Base-by-base conservation (phyloP, 768 basidiomycete species). In the Stropharia rugosoannulata region DNA sequence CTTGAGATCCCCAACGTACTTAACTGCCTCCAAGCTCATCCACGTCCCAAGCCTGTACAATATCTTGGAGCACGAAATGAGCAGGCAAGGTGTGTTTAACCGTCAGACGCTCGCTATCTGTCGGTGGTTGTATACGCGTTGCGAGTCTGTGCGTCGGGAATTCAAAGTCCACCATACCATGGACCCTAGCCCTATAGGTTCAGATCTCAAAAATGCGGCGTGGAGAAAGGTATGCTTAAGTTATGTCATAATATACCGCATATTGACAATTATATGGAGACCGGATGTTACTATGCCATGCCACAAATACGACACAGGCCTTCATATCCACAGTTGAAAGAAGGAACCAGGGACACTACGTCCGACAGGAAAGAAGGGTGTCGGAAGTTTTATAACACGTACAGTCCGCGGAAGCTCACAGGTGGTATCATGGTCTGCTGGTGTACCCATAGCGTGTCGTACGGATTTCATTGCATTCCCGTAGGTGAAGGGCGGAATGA, bases 381-480 rank as follows among this genome's bases (percentile, higher is more conserved):
- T 19, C 35, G 50, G 2, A 56, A 56, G 27, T 49, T 51, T 41
- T 60, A 57, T 50, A 16, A 45, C 15, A 57, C 25, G 18, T 60
- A 60, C 16, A 46, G 55, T 2, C 39, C 51, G 19, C 1, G 4
- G 22, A 22, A 22, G 22, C 22, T 43, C 0, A 43, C 41, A 16
- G 41, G 41, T 3, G 41, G 41, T 10, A 43, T 43, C 4, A 43
- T 43, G 41, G 16, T 16, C 2, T 16, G 16, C 9, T 43, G 41
- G 41, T 43, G 41, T 11, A 43, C 41, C 11, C 41, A 43, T 16
- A 43, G 41, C 6, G n/a, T 43, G 3, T n/a, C 16, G 16, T 70
- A 69, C 56, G 67, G 71, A 0, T 73, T 73, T 44, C 69, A 73
- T 45, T 68, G 64, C 49, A 75, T 73, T 13, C 72, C 72, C 0